Evolutionary conservation across 352 stramenopile genomes (phyloP).

Genomic region (Pilasporangium apinafurcum): DNA sequence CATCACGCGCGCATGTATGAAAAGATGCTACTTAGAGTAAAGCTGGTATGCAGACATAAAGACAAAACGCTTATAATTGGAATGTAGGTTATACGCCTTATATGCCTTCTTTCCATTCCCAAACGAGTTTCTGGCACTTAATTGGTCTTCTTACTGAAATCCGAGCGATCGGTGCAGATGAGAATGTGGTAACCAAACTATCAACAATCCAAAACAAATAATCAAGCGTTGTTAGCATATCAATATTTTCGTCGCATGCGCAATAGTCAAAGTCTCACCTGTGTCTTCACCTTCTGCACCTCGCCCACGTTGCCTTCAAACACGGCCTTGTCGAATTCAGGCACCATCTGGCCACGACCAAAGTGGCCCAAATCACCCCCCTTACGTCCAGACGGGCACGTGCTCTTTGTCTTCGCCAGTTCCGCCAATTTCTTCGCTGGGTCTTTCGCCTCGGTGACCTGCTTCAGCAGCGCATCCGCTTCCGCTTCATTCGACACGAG

Average conservation of each 20-base stretch:
- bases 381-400: conserved; percentile 57
- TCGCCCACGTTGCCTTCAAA: conserved; percentile 63
- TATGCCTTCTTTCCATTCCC: not conserved
- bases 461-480: conserved; percentile 44
- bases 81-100: not conserved
- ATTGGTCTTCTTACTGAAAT: conserved; percentile 22
- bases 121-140: not conserved
- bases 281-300: conserved; percentile 82
- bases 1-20: not conserved
- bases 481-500: conserved; percentile 67
- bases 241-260: conserved; percentile 48
- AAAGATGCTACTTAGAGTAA: not conserved
- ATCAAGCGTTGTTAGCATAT: conserved; percentile 79
- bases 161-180: conserved; percentile 51
- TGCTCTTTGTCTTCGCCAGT: conserved; percentile 64
- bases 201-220: conserved; percentile 10
- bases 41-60: not conserved
- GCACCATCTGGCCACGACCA: conserved; percentile 68
- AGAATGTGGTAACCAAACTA: conserved; percentile 78
- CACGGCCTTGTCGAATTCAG: conserved; percentile 64
- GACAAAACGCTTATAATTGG: not conserved
- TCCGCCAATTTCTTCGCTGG: conserved; percentile 56
- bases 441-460: conserved; percentile 43
- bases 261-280: conserved; percentile 62
- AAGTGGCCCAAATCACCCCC: conserved; percentile 71